Base-by-base conservation (phyloP, 2,329 filamentous ascomycete genomes). In the Pseudopithomyces chartarum region DNA sequence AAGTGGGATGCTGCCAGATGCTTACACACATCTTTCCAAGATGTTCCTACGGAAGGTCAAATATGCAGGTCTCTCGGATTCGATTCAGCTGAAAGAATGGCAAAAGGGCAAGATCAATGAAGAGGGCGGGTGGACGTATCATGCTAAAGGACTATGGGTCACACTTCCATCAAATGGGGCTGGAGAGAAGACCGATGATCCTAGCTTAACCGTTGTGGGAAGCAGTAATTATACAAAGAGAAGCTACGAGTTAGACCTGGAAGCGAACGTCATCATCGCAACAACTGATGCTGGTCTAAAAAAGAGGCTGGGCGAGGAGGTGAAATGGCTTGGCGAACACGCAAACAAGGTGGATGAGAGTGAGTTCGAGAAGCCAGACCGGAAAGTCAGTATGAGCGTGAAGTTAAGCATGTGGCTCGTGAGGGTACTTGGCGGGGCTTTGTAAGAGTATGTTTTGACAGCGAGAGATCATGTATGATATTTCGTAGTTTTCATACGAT, bases 151-250 rank as follows among this genome's bases (percentile, higher is more conserved):
- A 0, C 81, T 98, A 2, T 98, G 94, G 94, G 83, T 97, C 23
- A 91, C 90, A 0, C 81, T 94, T 53, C 85, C 89, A 17, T 22
- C 29, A 4, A 15, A 15, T 3, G 17, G 80, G 81, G 1, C 84
- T 0, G 86, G 90, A 3, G 38, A 46, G 29, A 80, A 82, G 1
- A 84, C 89, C 45, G 75, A 81, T 34, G 79, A 87, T 38, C 92
- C 92, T 0, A 88, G 89, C 46, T 82, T 98, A 54, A 96, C 88
- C 32, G 82, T 98, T 17, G 85, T 99, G 0, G 95, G 95, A 1
- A 96, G 91, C 71, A 95, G 90, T 10, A 99, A 99, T 73, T 99
- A 98, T 76, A 99, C 95, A 0, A 93, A 95, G 74, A 84, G 95
- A 45, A 96, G 91, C 70, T 98, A 99, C 76, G 89, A 89, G 39